Conservation (phyloP, 306 rosid species). For the Canavalia gladiata region DNA sequence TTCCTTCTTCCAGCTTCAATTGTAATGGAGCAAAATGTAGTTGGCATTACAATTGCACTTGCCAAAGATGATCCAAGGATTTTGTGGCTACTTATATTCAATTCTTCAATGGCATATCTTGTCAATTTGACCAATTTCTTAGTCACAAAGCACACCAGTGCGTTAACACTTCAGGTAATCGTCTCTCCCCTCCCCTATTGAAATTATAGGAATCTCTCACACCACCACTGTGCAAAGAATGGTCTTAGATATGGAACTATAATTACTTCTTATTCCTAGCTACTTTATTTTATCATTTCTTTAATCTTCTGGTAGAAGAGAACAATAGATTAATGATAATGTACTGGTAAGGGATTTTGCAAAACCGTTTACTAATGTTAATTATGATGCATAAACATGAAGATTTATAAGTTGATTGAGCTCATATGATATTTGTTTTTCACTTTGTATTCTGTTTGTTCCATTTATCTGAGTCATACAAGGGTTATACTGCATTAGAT, state of each 20-base stretch:
- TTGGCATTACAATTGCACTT: conserved; percentile 57
- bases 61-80: conserved; percentile 56
- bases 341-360: not conserved
- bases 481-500: not conserved
- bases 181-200: not conserved
- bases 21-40: conserved; percentile 58
- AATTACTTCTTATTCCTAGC: not conserved
- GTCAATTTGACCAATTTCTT: conserved; percentile 70
- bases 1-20: conserved; percentile 60
- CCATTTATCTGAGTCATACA: not conserved
- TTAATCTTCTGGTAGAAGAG: conserved; percentile 13
- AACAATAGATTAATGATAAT: not conserved
- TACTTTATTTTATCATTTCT: not conserved
- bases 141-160: conserved; percentile 72
- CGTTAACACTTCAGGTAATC: conserved; percentile 61
- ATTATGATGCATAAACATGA: conserved; percentile 23
- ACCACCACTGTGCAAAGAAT: not conserved
- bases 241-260: not conserved
- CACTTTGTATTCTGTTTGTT: not conserved
- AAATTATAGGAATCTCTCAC: not conserved
- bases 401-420: not conserved
- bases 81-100: conserved; percentile 56
- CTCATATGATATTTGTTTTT: not conserved
- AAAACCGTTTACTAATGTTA: conserved; percentile 7
- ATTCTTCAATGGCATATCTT: conserved; percentile 58